A percentile compares a stretch with the other conserved stretches of the same genome.
These are phyloP conservation scores for Debaryomyces robertsiae DNA, from an alignment of 1,139 yeast genomes.

Conservation along the genomic window DNA sequence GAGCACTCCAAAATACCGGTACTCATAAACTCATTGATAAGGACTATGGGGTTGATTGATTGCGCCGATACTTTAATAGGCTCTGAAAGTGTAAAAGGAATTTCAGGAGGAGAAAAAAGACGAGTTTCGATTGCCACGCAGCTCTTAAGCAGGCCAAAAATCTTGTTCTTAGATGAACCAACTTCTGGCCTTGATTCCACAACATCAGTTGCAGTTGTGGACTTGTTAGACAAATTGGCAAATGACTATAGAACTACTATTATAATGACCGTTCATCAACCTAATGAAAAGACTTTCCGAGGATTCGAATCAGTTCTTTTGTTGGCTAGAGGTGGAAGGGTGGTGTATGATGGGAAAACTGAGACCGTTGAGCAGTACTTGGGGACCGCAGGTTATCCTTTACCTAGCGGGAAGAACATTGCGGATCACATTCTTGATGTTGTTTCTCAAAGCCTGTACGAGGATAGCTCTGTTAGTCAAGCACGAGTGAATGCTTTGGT, in stretches of 20 bases:
- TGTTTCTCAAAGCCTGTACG: constrained; percentile 51
- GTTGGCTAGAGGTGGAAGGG: constrained; percentile 72
- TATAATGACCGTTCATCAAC: constrained; percentile 83
- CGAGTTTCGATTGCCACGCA: constrained; percentile 84
- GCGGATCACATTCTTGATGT: constrained; percentile 77
- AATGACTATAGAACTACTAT: constrained; percentile 64
- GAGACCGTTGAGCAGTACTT: constrained; percentile 48
- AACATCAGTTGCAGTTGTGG: constrained; percentile 71
- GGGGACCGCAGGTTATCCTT: constrained; percentile 45
- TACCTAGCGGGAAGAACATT: constrained; percentile 63
- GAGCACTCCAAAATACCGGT: constrained; percentile 33
- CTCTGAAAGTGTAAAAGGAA: constrained; percentile 69
- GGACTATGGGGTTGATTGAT: constrained; percentile 70
- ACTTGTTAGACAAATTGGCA: constrained; percentile 60
- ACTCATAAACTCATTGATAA: constrained; percentile 55
- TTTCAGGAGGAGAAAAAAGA: constrained; percentile 86
- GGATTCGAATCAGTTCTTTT: constrained; percentile 68
- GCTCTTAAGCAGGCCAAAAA: constrained; percentile 67
- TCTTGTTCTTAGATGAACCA: constrained; percentile 80
- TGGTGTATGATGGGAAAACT: constrained; percentile 60
- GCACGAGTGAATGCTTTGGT: constrained; percentile 39
- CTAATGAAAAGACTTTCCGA: constrained; percentile 64
- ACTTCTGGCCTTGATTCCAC: constrained; percentile 86
- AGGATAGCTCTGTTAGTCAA: constrained; percentile 30
- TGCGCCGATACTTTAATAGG: constrained; percentile 82